These are phyloP conservation scores for Microsporum audouinii DNA, from an alignment of 2,329 filamentous ascomycete species.

Conservation along the genomic window DNA sequence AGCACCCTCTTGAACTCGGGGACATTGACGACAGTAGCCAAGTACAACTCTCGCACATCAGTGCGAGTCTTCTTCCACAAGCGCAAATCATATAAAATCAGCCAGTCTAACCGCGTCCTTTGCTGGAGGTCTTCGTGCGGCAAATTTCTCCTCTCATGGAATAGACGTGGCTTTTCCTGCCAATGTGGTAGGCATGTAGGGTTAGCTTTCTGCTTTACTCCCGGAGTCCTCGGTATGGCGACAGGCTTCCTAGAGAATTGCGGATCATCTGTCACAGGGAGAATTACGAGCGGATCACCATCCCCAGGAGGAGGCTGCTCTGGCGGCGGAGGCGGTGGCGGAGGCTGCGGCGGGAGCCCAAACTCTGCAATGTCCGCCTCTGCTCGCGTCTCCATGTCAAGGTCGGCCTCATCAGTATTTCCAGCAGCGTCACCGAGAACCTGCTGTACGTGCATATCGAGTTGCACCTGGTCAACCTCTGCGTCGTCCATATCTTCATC, in stretches of 20 bases:
- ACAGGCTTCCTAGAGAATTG: conserved; percentile 24
- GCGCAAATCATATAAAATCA: conserved; percentile 85
- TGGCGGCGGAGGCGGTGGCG: conserved; percentile 40
- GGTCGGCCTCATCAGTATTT: conserved; percentile 38
- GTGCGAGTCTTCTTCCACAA: conserved; percentile 95
- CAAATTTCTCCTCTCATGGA: conserved; percentile 46
- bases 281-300: conserved; percentile 10
- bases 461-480: conserved; percentile 33
- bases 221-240: conserved; percentile 73
- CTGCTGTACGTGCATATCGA: conserved; percentile 17
- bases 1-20: conserved; percentile 92
- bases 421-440: conserved; percentile 10
- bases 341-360: conserved; percentile 51
- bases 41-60: conserved; percentile 83
- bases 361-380: conserved; percentile 66
- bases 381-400: conserved; percentile 49
- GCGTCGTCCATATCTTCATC: conserved; percentile 31
- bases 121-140: conserved; percentile 79
- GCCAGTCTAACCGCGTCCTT: conserved; percentile 80
- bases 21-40: conserved; percentile 89
- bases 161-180: conserved; percentile 59
- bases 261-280: conserved; percentile 5
- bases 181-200: conserved; percentile 59
- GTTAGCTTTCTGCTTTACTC: conserved; percentile 32
- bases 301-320: conserved; percentile 26